Conservation (phyloP, 345 rosid genomes). For the Eucalyptus globulus region DNA sequence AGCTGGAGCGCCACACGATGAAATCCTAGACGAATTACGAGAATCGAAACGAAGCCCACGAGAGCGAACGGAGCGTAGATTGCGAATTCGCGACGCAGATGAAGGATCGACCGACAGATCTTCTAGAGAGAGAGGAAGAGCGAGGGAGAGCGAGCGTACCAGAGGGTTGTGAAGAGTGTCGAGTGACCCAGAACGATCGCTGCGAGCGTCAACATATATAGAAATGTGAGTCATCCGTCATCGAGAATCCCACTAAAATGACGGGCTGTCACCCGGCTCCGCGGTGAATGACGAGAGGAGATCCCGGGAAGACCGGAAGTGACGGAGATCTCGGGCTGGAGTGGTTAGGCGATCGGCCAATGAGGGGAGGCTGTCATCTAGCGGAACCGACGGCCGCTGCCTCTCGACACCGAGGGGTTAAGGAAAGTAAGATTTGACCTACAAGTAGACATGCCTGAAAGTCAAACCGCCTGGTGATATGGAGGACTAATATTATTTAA, state of each 20-base stretch:
- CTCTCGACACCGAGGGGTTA: neutral
- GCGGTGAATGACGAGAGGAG: neutral
- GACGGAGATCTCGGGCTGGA: neutral
- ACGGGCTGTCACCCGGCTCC: neutral
- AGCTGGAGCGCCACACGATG: neutral
- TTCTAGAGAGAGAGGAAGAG: neutral
- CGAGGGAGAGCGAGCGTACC: neutral
- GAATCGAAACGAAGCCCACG: neutral
- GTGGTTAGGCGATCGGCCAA: neutral
- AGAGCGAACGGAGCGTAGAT: neutral
- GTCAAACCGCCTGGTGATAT: neutral
- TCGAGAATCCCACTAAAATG: neutral
- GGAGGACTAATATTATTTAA: neutral
- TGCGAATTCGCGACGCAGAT: neutral
- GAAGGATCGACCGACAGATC: neutral
- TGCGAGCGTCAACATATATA: fast-evolving
- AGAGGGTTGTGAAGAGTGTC: no score
- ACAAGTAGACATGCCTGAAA: neutral
- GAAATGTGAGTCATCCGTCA: fast-evolving
- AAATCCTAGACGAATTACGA: neutral
- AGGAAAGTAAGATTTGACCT: neutral
- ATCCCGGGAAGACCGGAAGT: neutral
- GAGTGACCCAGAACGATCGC: neutral
- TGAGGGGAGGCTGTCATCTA: neutral
- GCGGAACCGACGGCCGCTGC: neutral